phyloP scores from a whole-genome alignment of 768 basidiomycete species.

The Clavaria fumosa region DNA sequence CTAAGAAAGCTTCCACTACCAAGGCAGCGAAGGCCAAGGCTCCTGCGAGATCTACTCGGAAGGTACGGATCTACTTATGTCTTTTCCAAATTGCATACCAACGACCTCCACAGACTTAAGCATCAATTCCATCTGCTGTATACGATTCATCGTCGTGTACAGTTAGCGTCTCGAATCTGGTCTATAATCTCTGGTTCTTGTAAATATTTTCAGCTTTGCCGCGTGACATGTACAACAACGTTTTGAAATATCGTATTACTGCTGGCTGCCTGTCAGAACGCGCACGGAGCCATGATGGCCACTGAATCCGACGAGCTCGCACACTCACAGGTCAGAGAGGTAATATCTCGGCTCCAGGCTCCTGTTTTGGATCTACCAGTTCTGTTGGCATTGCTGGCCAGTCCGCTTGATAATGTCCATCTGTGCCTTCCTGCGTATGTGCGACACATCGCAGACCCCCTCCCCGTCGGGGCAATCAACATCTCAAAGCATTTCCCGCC shows the following conservation, averaged over 20 bases:
- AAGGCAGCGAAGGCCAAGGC: slow-evolving; percentile 10
- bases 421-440: slow-evolving; percentile 46
- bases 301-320: slow-evolving; percentile 3
- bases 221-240: too few relatives aligned
- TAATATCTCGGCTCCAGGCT: slow-evolving; percentile 29
- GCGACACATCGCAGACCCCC: slow-evolving; percentile 25
- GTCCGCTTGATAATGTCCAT: slow-evolving; percentile 40
- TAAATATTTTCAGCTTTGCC: too few relatives aligned
- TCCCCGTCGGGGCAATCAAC: slow-evolving; percentile 19
- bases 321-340: slow-evolving; percentile 23
- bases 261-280: too few relatives aligned
- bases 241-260: too few relatives aligned
- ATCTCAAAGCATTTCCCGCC: slow-evolving; percentile 29
- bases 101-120: too few relatives aligned
- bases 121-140: too few relatives aligned
- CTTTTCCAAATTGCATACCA: too few relatives aligned
- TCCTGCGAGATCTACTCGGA: too few relatives aligned
- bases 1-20: slow-evolving; percentile 11
- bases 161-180: too few relatives aligned
- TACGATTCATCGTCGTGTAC: too few relatives aligned
- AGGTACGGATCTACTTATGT: too few relatives aligned
- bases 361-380: slow-evolving; percentile 32
- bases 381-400: slow-evolving; percentile 39
- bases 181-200: too few relatives aligned
- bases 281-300: not conserved